Percentiles rank a stretch among this genome's conserved stretches.
Conservation (phyloP, 257 asterid genomes). For the Datura wrightii region DNA sequence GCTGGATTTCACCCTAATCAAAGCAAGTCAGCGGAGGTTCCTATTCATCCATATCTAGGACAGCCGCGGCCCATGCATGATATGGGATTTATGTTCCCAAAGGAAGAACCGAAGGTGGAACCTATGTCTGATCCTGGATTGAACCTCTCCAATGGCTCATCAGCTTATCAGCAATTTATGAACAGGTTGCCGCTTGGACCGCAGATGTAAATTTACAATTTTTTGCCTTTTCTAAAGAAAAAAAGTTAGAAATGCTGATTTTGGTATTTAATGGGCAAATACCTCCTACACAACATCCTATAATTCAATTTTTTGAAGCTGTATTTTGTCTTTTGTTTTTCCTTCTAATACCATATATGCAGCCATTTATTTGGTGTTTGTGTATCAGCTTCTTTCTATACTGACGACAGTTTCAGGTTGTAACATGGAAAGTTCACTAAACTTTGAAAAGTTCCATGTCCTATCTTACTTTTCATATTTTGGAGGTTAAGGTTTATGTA, state of each 20-base stretch:
- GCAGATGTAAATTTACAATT: slow-evolving; percentile 51
- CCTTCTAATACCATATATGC: neutral
- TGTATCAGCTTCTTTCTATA: neutral
- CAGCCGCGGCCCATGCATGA: slow-evolving; percentile 45
- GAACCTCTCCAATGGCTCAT: slow-evolving; percentile 48
- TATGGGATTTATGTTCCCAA: slow-evolving; percentile 56
- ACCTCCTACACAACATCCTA: slow-evolving; percentile 18
- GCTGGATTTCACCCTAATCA: slow-evolving; percentile 52
- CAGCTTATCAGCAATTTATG: slow-evolving; percentile 70
- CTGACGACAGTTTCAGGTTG: neutral
- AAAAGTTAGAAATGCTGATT: slow-evolving; percentile 32
- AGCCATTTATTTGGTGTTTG: neutral
- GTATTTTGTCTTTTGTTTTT: neutral
- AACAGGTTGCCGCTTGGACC: slow-evolving; percentile 71
- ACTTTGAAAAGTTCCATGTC: neutral
- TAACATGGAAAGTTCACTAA: slow-evolving; percentile 3
- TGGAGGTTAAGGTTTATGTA: neutral
- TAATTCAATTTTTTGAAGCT: slow-evolving; percentile 17
- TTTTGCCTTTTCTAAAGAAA: slow-evolving; percentile 38
- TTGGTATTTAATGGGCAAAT: slow-evolving; percentile 29
- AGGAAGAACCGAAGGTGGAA: slow-evolving; percentile 63
- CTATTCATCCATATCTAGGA: slow-evolving; percentile 52
- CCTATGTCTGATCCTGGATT: slow-evolving; percentile 55
- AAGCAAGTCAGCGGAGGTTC: slow-evolving; percentile 49
- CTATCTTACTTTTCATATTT: neutral